Base-by-base conservation (phyloP, 257 asterid species). In the Nicotiana sylvestris region DNA sequence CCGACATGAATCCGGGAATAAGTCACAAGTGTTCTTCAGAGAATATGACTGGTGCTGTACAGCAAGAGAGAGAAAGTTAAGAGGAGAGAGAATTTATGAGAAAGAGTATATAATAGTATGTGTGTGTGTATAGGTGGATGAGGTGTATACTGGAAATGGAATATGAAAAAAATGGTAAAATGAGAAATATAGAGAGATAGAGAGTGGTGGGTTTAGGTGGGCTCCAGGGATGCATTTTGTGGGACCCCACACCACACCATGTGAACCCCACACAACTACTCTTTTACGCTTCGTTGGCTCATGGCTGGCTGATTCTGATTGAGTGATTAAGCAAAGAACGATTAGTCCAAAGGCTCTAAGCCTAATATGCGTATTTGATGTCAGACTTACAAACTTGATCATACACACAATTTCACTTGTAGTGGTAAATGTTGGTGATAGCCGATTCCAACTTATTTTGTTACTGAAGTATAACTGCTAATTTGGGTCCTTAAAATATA, bases 1-100 rank as follows among this genome's bases (percentile, higher is more conserved):
- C 97, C 93, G 94, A 89, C 97, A 93, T 93, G 92, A 93, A 86
- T 88, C 89, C 88, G 84, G 30, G 76, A 86, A 65, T 49, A 86
- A 69, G 81, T 82, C 83, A 84, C 83, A 85, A 76, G 70, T 87
- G 84, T 83, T 15, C 85, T 82, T 83, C 84, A 29, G 70, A 65
- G 39, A 65, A 65, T 65, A 33, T 65, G n/a, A 78, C 64, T 84
- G 85, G 30, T 35, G 43, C 37, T 81, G 85, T 12, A 5, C 62
- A 60, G 87, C 37, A 15, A 82, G 67, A 33, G 27, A 49, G 78
- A 78, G 76, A 86, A 81, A 83, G 81, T 17, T 6, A 57, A 17
- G 12, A 60, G 30, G 6, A 62, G 67, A 62, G 67, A 62, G 66
- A 87, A 39, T 62, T 53, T 29, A 53, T 43, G 65, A 78, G 35